These are phyloP conservation scores for Lactifluus rugatus DNA, from an alignment of 768 basidiomycete genomes.

Conservation along the genomic window DNA sequence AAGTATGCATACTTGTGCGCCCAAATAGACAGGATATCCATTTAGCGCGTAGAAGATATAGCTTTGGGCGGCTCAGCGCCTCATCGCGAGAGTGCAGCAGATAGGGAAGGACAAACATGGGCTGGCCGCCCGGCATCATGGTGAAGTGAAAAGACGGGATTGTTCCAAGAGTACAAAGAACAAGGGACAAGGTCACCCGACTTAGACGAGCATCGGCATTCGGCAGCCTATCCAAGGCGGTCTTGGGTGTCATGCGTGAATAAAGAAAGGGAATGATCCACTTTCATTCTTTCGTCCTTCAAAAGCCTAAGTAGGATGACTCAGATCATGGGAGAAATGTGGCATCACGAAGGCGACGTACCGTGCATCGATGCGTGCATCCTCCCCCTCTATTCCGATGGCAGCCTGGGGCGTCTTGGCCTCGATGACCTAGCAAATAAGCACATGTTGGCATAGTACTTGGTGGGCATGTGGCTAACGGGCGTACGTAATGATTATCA, in stretches of 20 bases:
- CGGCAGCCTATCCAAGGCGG: constrained; percentile 28
- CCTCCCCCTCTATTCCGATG: constrained; percentile 83
- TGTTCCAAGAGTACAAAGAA: no score
- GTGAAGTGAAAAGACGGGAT: no score
- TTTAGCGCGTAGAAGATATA: no score
- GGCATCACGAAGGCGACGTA: constrained; percentile 29
- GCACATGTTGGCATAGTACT: neutral
- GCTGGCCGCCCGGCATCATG: no score
- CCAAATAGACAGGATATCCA: no score
- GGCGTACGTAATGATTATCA: constrained; percentile 93
- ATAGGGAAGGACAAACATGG: no score
- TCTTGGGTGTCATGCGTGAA: constrained; percentile 41
- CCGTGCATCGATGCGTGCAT: constrained; percentile 81
- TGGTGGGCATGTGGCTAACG: neutral
- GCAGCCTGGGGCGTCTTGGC: constrained; percentile 86
- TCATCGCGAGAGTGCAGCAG: no score
- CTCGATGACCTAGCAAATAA: constrained; percentile 63
- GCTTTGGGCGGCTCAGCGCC: no score
- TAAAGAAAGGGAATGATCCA: constrained; percentile 39
- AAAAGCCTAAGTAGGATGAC: constrained; percentile 51
- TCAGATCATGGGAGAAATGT: neutral
- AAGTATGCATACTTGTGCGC: neutral
- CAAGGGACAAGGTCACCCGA: neutral
- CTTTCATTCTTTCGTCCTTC: constrained; percentile 73
- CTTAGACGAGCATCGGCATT: no score